These are phyloP conservation scores for Fusarium nanum DNA, from an alignment of 2,329 filamentous ascomycete species.

Conservation along the genomic window DNA sequence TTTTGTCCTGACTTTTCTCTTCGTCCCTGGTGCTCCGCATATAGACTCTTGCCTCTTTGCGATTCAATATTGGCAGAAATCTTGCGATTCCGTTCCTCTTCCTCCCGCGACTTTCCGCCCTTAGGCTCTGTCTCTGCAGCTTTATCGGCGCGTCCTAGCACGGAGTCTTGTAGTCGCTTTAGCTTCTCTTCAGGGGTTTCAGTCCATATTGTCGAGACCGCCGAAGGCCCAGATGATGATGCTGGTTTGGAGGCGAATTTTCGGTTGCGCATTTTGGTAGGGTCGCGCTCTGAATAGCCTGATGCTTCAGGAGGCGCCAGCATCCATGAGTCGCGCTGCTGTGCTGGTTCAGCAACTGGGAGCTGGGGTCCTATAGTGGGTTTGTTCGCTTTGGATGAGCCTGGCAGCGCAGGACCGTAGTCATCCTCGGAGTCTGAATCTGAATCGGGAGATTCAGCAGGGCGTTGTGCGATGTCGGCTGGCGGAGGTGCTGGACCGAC, in stretches of 20 bases:
- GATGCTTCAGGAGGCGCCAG: conserved; percentile 72
- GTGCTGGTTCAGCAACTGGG: conserved; percentile 55
- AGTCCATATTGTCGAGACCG: conserved; percentile 81
- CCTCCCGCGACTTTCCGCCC: conserved; percentile 59
- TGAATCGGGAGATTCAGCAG: conserved; percentile 51
- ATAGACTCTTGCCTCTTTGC: conserved; percentile 67
- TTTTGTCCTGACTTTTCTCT: conserved; percentile 51
- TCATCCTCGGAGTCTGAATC: conserved; percentile 62
- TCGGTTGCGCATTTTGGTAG: conserved; percentile 82
- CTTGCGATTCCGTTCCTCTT: conserved; percentile 63
- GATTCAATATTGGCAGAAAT: conserved; percentile 65
- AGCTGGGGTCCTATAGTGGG: conserved; percentile 54
- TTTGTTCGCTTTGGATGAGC: conserved; percentile 60
- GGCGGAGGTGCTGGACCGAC: conserved; percentile 53
- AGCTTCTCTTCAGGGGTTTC: conserved; percentile 92
- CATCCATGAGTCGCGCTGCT: conserved; percentile 88
- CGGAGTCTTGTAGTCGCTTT: conserved; percentile 81
- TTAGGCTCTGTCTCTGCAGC: conserved; percentile 56
- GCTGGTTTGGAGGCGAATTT: conserved; percentile 79
- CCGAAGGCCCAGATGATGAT: conserved; percentile 48
- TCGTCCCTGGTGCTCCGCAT: conserved; percentile 64
- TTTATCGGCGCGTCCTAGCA: conserved; percentile 75
- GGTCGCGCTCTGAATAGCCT: conserved; percentile 75
- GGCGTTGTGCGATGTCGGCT: conserved; percentile 40
- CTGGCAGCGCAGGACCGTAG: conserved; percentile 71